These are phyloP conservation scores for Hypholoma sublateritium DNA, from an alignment of 768 basidiomycete genomes.

Conservation along the genomic window DNA sequence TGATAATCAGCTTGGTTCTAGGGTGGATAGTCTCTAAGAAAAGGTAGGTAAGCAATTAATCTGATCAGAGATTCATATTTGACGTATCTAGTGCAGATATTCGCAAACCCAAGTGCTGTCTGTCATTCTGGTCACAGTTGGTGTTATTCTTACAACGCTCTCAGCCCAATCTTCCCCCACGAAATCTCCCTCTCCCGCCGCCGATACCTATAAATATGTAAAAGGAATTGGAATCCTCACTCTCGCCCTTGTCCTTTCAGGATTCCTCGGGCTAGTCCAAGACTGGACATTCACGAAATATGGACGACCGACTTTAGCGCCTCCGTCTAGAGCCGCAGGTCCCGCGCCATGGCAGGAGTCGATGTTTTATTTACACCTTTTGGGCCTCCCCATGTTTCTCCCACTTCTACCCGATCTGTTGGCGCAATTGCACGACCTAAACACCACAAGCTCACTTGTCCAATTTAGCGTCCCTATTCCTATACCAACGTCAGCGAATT, in stretches of 20 bases:
- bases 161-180: constrained; percentile 55
- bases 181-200: constrained; percentile 9
- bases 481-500: constrained; percentile 17
- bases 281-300: constrained; percentile 71
- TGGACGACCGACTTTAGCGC: constrained; percentile 24
- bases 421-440: constrained; percentile 43
- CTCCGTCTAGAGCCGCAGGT: constrained; percentile 7
- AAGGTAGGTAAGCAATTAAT: constrained; percentile 48
- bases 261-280: constrained; percentile 81
- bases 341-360: constrained; percentile 75
- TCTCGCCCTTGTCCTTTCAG: constrained; percentile 76
- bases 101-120: constrained; percentile 58
- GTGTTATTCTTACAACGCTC: constrained; percentile 78
- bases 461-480: constrained; percentile 26
- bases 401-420: constrained; percentile 54
- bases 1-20: constrained; percentile 80
- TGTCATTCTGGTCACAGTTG: constrained; percentile 77
- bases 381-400: constrained; percentile 76
- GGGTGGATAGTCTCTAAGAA: constrained; percentile 70
- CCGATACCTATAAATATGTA: constrained; percentile 47
- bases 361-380: constrained; percentile 88
- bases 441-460: constrained; percentile 36
- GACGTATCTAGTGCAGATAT: constrained; percentile 12
- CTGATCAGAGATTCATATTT: neutral
- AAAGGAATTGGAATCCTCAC: constrained; percentile 74